A percentile compares a stretch with the other conserved stretches of the same genome.
These are phyloP conservation scores for Calendula officinalis DNA, from an alignment of 129 eudicot genomes.

Conservation along the genomic window DNA sequence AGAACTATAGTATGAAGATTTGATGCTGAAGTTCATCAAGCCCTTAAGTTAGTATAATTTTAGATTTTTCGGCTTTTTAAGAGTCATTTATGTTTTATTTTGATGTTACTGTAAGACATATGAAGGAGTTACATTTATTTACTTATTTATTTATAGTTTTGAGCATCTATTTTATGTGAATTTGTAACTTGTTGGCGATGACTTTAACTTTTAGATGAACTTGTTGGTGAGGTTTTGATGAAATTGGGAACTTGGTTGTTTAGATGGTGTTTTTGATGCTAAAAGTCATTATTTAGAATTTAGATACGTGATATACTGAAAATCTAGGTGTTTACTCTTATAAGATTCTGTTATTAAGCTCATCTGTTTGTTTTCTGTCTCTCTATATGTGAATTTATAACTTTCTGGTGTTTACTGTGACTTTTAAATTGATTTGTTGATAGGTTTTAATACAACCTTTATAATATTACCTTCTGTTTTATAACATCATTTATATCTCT, in stretches of 20 bases:
- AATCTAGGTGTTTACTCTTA: conserved; percentile 1
- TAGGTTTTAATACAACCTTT: too few species aligned
- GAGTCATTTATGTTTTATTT: not conserved
- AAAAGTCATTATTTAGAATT: not conserved
- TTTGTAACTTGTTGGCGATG: conserved; percentile 14
- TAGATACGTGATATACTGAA: not conserved
- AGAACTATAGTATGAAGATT: not conserved
- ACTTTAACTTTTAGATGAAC: not conserved
- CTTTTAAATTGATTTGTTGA: not conserved
- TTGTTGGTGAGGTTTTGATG: conserved; percentile 1
- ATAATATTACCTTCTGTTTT: too few species aligned
- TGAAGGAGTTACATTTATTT: not conserved
- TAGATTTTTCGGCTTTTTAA: not conserved
- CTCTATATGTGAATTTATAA: not conserved
- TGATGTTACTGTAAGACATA: not conserved
- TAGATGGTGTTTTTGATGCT: conserved; percentile 10
- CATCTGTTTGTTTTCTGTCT: not conserved
- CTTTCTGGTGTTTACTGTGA: not conserved
- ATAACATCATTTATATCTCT: too few species aligned
- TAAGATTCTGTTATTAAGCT: not conserved
- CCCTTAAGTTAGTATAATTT: conserved; percentile 5
- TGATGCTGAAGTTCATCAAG: too few species aligned
- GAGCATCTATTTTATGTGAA: not conserved
- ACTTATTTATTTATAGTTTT: not conserved
- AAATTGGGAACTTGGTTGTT: conserved; percentile 4